Evolutionary conservation across 352 stramenopile genomes (phyloP).

Genomic region (Globisporangium cederbergense): DNA sequence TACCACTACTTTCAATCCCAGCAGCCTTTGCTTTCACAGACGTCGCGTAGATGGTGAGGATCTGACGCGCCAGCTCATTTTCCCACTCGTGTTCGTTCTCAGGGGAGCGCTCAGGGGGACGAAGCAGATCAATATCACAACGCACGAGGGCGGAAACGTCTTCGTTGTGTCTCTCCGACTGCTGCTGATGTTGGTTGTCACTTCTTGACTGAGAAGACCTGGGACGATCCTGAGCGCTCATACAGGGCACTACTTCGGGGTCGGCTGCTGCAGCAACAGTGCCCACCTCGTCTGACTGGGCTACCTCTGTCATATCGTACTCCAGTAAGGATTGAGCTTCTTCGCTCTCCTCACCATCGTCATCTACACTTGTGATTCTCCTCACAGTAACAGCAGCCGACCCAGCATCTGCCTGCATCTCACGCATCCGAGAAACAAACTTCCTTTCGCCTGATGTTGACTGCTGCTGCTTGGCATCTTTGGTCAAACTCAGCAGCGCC

Average conservation of each 20-base stretch:
- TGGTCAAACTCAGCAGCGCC: slow-evolving; percentile 33
- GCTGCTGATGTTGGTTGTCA: slow-evolving; percentile 2
- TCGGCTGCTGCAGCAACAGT: neutral
- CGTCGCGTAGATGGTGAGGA: slow-evolving; percentile 85
- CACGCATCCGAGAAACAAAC: slow-evolving; percentile 35
- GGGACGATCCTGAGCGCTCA: neutral
- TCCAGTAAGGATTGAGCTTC: neutral
- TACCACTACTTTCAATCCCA: slow-evolving; percentile 3
- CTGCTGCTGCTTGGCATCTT: neutral
- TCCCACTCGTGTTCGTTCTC: slow-evolving; percentile 85
- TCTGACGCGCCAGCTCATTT: slow-evolving; percentile 88
- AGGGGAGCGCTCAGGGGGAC: slow-evolving; percentile 39
- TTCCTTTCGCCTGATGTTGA: neutral
- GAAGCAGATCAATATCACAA: slow-evolving; percentile 57
- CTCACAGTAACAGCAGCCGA: neutral
- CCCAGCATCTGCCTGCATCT: slow-evolving; percentile 5
- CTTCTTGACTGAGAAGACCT: neutral
- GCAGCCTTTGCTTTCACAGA: slow-evolving; percentile 60
- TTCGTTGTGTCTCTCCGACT: slow-evolving; percentile 3
- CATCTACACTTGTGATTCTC: neutral
- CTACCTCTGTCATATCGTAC: neutral
- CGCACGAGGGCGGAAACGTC: slow-evolving; percentile 13
- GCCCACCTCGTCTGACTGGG: neutral
- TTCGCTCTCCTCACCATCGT: neutral
- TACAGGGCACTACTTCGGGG: neutral